Evolutionary conservation across 1,284 basidiomycete species (phyloP).

Genomic region (Trichosporon asahii): DNA sequence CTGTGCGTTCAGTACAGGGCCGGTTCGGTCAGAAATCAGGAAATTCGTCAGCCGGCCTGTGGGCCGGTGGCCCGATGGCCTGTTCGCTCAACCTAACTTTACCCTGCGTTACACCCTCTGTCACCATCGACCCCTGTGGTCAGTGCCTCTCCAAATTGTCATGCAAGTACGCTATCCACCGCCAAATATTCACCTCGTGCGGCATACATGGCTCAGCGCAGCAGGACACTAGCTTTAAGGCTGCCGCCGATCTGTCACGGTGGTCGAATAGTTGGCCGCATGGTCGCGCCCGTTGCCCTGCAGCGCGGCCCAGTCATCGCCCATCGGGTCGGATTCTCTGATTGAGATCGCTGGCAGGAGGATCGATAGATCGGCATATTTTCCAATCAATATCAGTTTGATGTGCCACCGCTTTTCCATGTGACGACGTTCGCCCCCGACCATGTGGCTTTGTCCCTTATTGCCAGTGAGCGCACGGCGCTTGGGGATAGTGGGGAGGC

Average conservation of each 20-base stretch:
- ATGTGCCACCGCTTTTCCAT: neutral
- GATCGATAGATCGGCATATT: neutral
- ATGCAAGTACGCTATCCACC: neutral
- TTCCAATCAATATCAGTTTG: neutral
- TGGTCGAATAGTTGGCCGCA: neutral
- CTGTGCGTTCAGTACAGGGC: neutral
- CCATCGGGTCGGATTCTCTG: neutral
- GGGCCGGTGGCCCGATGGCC: neutral
- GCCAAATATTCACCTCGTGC: neutral
- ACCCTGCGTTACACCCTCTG: slow-evolving; percentile 6
- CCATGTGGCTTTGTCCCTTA: neutral
- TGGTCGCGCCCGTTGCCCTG: neutral
- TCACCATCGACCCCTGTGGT: neutral
- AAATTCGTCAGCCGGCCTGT: neutral
- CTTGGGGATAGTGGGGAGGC: neutral
- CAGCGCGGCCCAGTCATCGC: neutral
- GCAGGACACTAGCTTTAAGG: neutral
- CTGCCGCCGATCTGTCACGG: neutral
- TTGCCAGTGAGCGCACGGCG: neutral
- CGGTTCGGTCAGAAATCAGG: neutral
- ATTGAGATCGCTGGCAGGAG: neutral
- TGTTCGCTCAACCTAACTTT: neutral
- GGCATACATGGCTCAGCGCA: neutral
- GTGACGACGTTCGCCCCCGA: neutral
- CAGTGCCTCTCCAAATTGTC: slow-evolving; percentile 4